Evolutionary conservation across 2,329 filamentous ascomycete species (phyloP).

Genomic region (Fusarium denticulatum): DNA sequence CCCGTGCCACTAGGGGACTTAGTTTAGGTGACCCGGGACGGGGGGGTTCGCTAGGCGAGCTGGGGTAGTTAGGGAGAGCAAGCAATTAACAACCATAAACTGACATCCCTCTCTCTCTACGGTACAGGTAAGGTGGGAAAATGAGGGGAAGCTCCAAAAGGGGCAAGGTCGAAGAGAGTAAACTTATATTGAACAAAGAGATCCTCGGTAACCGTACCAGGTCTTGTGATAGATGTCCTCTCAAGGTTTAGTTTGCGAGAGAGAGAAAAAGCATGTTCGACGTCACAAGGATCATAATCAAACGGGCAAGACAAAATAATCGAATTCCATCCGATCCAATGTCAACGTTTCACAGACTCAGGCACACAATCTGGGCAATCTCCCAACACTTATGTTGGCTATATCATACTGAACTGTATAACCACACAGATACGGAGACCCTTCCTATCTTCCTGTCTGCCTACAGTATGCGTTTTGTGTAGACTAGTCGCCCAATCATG

Average conservation of each 20-base stretch:
- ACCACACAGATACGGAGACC: not conserved
- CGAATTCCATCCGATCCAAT: not conserved
- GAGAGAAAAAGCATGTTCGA: not conserved
- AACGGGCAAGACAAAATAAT: slow-evolving; percentile 3
- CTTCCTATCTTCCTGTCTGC: too few species aligned
- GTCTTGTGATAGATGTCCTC: slow-evolving; percentile 30
- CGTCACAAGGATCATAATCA: slow-evolving; percentile 11
- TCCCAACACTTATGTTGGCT: not conserved
- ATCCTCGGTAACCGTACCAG: slow-evolving; percentile 18
- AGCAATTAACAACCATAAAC: not conserved
- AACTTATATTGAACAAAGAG: not conserved
- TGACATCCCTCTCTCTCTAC: not conserved
- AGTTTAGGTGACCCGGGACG: not conserved
- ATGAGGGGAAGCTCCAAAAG: slow-evolving; percentile 32
- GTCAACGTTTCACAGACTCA: slow-evolving; percentile 1
- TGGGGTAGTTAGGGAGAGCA: not conserved
- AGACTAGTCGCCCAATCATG: slow-evolving; percentile 20
- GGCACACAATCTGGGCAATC: not conserved
- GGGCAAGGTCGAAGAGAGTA: slow-evolving; percentile 15
- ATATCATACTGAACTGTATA: not conserved
- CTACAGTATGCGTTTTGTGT: not conserved
- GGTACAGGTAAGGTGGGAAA: not conserved
- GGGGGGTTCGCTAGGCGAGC: not conserved
- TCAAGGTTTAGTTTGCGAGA: slow-evolving; percentile 27
- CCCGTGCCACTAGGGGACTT: slow-evolving; percentile 22